phyloP scores from a whole-genome alignment of 139 green algal species.

The Astrephomene gubernaculifera region DNA sequence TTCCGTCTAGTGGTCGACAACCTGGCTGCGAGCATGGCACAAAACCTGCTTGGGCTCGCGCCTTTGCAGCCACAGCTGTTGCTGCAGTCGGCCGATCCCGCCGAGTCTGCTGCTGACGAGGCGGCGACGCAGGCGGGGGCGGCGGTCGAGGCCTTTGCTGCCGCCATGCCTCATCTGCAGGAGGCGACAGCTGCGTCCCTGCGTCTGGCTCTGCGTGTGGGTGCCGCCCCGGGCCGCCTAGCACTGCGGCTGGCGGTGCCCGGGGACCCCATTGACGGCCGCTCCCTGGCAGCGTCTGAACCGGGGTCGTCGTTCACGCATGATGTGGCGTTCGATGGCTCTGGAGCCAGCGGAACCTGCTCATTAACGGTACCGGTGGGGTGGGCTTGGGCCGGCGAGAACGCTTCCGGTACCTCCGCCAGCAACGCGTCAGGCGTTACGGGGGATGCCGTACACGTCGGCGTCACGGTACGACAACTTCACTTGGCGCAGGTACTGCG shows the following conservation, averaged over 20 bases:
- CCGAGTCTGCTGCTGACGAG: neutral
- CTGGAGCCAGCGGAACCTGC: no score
- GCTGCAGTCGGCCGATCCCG: neutral
- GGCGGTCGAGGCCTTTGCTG: neutral
- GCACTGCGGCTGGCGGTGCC: slow-evolving; percentile 19
- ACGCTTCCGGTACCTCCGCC: no score
- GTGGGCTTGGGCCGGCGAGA: no score
- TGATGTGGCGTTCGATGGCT: no score
- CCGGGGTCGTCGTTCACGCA: no score
- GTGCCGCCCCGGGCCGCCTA: neutral
- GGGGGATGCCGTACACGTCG: no score
- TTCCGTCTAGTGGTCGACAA: neutral
- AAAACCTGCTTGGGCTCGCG: slow-evolving; percentile 18
- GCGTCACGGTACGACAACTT: neutral
- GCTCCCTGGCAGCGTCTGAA: no score
- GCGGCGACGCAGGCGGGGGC: neutral
- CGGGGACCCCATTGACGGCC: neutral
- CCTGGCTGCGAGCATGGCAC: slow-evolving; percentile 22
- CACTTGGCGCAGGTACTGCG: neutral
- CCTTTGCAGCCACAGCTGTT: neutral
- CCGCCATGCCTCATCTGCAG: neutral
- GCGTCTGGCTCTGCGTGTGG: neutral
- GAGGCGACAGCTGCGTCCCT: neutral
- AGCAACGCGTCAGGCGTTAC: no score
- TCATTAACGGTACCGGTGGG: no score